phyloP scores from a whole-genome alignment of 2,329 filamentous ascomycete species.

The Knufia fluminis region DNA sequence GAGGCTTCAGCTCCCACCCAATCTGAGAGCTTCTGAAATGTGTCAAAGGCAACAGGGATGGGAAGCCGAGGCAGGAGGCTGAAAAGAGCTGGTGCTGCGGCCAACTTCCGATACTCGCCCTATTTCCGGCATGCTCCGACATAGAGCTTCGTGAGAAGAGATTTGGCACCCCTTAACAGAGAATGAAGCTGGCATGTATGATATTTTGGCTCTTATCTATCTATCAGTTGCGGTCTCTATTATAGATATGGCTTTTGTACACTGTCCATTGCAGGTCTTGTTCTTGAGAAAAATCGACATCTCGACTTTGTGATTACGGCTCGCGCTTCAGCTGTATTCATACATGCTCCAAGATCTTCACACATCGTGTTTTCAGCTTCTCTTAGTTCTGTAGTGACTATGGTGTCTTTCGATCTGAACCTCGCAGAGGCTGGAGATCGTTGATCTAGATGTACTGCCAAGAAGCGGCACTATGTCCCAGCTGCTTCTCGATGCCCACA shows the following conservation, averaged over 20 bases:
- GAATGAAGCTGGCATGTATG: too few species aligned
- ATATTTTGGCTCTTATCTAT: too few species aligned
- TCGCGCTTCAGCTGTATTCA: neutral
- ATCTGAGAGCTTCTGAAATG: neutral
- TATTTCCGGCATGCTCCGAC: neutral
- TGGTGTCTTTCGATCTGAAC: too few species aligned
- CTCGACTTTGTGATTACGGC: neutral
- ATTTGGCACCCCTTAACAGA: too few species aligned
- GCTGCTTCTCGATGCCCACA: slow-evolving; percentile 25
- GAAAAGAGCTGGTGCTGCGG: neutral
- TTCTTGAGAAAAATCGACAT: too few species aligned
- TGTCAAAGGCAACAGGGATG: neutral
- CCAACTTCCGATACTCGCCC: neutral
- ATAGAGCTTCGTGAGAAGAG: too few species aligned
- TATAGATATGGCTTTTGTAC: too few species aligned
- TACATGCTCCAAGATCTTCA: neutral
- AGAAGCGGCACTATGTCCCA: slow-evolving; percentile 22
- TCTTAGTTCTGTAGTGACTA: too few species aligned
- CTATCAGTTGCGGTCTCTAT: too few species aligned
- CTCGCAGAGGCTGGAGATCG: too few species aligned
- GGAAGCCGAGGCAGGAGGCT: neutral
- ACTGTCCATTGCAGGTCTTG: too few species aligned
- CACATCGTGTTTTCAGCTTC: slow-evolving; percentile 4
- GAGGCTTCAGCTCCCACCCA: too few species aligned
- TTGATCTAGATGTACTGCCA: slow-evolving; percentile 31